A percentile compares a stretch with the other conserved stretches of the same genome.
Evolutionary conservation across 2,329 filamentous ascomycete genomes (phyloP).

Genomic region (Venturia pyrina): DNA sequence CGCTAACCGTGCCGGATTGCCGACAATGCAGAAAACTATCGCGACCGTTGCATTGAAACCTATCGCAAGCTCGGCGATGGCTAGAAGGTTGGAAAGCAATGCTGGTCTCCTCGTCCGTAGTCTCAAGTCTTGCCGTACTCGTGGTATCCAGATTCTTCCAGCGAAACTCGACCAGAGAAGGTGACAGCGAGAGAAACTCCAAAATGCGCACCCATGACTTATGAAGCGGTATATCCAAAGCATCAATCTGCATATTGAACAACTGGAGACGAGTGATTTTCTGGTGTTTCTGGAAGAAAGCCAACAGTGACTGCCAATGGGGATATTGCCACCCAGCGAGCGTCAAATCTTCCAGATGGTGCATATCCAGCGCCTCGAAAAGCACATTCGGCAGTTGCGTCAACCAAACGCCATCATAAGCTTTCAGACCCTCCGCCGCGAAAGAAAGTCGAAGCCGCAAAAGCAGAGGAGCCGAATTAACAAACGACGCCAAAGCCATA

Average conservation of each 20-base stretch:
- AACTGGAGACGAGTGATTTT: background rate
- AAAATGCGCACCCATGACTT: background rate
- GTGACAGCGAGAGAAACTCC: background rate
- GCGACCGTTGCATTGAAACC: background rate
- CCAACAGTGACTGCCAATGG: background rate
- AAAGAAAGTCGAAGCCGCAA: background rate
- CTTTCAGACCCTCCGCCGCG: background rate
- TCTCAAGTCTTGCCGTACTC: background rate
- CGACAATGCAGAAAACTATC: background rate
- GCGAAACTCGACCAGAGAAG: background rate
- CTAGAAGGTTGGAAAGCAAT: background rate
- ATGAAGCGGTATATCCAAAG: background rate
- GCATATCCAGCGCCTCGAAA: background rate
- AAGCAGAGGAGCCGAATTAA: background rate
- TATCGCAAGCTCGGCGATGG: background rate
- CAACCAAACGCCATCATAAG: background rate
- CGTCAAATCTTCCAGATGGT: background rate
- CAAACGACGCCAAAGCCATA: background rate
- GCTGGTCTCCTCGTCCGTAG: background rate
- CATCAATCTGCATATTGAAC: background rate
- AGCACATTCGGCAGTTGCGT: background rate
- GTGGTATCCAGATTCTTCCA: background rate
- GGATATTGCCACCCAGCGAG: background rate
- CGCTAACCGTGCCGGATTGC: background rate
- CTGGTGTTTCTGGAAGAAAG: background rate